phyloP scores from a whole-genome alignment of 2,329 filamentous ascomycete genomes.

The Colletotrichum brevisporum region DNA sequence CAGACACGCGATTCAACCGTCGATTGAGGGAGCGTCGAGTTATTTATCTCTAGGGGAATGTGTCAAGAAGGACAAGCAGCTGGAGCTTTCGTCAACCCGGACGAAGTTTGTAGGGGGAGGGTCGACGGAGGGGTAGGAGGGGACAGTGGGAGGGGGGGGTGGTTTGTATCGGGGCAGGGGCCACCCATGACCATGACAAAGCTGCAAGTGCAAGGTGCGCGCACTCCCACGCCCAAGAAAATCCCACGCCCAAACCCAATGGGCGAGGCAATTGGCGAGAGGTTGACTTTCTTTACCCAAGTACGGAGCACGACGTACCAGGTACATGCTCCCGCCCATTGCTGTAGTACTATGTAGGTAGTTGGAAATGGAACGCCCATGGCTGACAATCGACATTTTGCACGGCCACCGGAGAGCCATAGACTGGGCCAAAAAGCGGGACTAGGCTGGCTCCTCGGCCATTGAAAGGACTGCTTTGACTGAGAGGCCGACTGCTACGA shows the following conservation, averaged over 20 bases:
- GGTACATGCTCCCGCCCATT: conserved; percentile 11
- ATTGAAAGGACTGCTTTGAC: conserved; percentile 30
- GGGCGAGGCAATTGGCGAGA: neutral
- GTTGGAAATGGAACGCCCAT: conserved; percentile 3
- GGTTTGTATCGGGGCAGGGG: conserved; percentile 38
- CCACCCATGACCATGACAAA: conserved; percentile 36
- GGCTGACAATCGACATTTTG: conserved; percentile 15
- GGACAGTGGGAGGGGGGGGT: conserved; percentile 28
- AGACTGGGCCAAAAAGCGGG: conserved; percentile 35
- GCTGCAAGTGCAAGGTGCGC: conserved; percentile 12
- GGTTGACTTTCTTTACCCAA: no score
- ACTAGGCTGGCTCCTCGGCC: conserved; percentile 6
- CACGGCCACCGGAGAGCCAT: conserved; percentile 1
- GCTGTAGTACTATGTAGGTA: conserved; percentile 5
- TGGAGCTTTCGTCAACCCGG: conserved; percentile 40
- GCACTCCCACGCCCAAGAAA: conserved; percentile 23
- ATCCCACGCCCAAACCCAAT: conserved; percentile 16
- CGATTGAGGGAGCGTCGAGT: conserved; percentile 38
- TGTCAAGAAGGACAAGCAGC: conserved; percentile 38
- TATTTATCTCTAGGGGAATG: conserved; percentile 42
- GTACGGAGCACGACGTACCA: no score
- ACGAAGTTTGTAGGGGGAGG: conserved; percentile 41
- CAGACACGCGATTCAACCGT: conserved; percentile 27
- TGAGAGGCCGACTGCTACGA: conserved; percentile 7
- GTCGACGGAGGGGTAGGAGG: conserved; percentile 41